phyloP scores from a whole-genome alignment of 345 rosid genomes.

The Salix udensis region DNA sequence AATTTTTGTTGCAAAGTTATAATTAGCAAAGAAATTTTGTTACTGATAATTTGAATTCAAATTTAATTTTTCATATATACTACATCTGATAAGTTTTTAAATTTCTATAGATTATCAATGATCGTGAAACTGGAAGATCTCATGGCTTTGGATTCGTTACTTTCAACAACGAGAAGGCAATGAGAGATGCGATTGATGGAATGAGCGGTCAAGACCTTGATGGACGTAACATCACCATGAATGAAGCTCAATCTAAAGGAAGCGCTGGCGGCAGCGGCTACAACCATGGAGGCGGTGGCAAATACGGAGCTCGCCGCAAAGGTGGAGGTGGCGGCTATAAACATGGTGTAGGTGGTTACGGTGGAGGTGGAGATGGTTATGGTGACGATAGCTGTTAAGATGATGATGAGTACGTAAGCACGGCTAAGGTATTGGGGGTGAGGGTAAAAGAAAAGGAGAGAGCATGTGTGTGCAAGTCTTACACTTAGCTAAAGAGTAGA shows the following conservation, averaged over 20 bases:
- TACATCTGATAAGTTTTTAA: background rate
- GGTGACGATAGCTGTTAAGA: slow-evolving; percentile 11
- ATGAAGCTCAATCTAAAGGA: slow-evolving; percentile 74
- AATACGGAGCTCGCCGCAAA: slow-evolving; percentile 39
- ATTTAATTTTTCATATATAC: too few relatives aligned
- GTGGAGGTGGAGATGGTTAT: slow-evolving; percentile 33
- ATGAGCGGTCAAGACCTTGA: slow-evolving; percentile 86
- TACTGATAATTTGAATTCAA: too few relatives aligned
- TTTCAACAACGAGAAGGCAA: slow-evolving; percentile 61
- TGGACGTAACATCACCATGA: slow-evolving; percentile 73
- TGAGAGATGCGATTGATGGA: slow-evolving; percentile 83
- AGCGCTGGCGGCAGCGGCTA: slow-evolving; percentile 40
- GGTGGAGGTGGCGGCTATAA: slow-evolving; percentile 32
- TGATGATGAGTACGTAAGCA: too few relatives aligned
- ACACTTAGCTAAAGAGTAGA: too few relatives aligned
- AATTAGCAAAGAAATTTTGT: too few relatives aligned
- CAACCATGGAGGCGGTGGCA: slow-evolving; percentile 34
- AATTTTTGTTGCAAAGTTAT: too few relatives aligned
- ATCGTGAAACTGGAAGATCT: slow-evolving; percentile 82
- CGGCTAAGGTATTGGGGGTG: too few relatives aligned
- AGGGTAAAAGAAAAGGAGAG: too few relatives aligned
- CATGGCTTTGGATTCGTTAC: slow-evolving; percentile 83
- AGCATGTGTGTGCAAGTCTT: too few relatives aligned
- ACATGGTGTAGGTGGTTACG: slow-evolving; percentile 37
- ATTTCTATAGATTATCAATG: slow-evolving; percentile 53